Evolutionary conservation across 495 filamentous ascomycete genomes (phyloP).

Genomic region (Hypoxylon intermedium): DNA sequence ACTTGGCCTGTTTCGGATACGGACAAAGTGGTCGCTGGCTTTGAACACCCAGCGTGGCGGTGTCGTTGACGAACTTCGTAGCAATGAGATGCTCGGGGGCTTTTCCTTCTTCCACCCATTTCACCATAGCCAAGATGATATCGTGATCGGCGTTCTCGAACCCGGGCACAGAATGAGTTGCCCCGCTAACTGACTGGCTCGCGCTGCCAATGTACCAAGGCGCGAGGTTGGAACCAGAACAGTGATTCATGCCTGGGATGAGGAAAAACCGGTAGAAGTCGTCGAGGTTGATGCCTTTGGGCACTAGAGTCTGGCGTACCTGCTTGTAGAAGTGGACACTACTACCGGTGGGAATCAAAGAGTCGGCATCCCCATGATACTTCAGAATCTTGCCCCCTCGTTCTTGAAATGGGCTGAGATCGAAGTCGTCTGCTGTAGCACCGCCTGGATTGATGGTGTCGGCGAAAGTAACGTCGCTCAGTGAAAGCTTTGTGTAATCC

Average conservation of each 20-base stretch:
- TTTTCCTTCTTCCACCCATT: slow-evolving; percentile 53
- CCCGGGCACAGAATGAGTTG: slow-evolving; percentile 45
- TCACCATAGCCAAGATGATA: slow-evolving; percentile 50
- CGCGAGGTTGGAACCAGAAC: slow-evolving; percentile 37
- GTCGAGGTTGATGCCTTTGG: slow-evolving; percentile 38
- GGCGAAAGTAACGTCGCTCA: slow-evolving; percentile 40
- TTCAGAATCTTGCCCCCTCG: slow-evolving; percentile 62
- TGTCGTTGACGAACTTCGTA: slow-evolving; percentile 47
- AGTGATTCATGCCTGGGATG: slow-evolving; percentile 56
- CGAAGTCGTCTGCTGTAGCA: slow-evolving; percentile 54
- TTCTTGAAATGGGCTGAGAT: slow-evolving; percentile 52
- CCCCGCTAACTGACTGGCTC: slow-evolving; percentile 39
- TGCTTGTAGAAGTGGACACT: slow-evolving; percentile 53
- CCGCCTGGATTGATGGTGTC: slow-evolving; percentile 45
- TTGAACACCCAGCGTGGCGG: slow-evolving; percentile 40
- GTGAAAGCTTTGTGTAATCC: slow-evolving; percentile 48
- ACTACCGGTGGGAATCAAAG: slow-evolving; percentile 54
- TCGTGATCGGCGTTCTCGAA: slow-evolving; percentile 51
- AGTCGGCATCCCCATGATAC: slow-evolving; percentile 63
- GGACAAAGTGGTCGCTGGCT: slow-evolving; percentile 55
- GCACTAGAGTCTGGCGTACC: slow-evolving; percentile 28
- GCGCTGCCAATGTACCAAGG: slow-evolving; percentile 52
- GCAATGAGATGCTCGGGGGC: slow-evolving; percentile 52
- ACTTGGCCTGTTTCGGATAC: slow-evolving; percentile 48
- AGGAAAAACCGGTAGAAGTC: slow-evolving; percentile 55